Base-by-base conservation (phyloP, 1,139 yeast species). In the Saccharomycopsis hybrid region DNA sequence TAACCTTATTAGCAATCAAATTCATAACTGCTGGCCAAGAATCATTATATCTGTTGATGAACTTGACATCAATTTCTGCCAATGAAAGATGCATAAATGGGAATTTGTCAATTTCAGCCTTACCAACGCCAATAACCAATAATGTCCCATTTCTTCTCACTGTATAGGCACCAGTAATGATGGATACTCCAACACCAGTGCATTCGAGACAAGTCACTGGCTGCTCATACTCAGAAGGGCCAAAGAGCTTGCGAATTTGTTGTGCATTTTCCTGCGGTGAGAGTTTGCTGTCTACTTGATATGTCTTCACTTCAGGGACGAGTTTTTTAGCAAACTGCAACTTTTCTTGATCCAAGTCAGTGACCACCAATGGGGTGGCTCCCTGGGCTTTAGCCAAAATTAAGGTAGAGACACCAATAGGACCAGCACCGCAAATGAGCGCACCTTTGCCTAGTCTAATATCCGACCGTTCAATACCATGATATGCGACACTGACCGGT, bases 51-150 rank as follows among this genome's bases (percentile, higher is more conserved):
- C 72, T 62, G 58, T 69, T 68, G 54, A 67, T 67, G 52, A 69
- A 68, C 53, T 63, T 67, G 44, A 69, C 64, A 55, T 69, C 71
- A 46, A 68, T 63, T 50, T 69, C 72, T 33, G 66, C 70, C 25
- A 69, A 57, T 4, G 72, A 69, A 25, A 68, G 56, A 32, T 65
- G 68, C 72, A 69, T 69, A 59, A 69, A 68, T 47, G 73, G 72
- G 61, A 69, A 66, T 41, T 64, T 63, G 56, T 67, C 64, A 43
- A 69, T 58, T 32, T 55, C 59, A 46, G 65, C 66, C 50, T 59
- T 60, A 41, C 72, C 71, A 37, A 69, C 72, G 45, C 73, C 73
- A 51, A 69, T 60, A n/a, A 69, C 62, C 41, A 65, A 58, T 30
- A 69, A 52, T 13, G 59, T 51, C 30, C 73, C 73, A 25, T 64